These are phyloP conservation scores for Boletus sp. DNA, from an alignment of 768 basidiomycete species.

Conservation along the genomic window DNA sequence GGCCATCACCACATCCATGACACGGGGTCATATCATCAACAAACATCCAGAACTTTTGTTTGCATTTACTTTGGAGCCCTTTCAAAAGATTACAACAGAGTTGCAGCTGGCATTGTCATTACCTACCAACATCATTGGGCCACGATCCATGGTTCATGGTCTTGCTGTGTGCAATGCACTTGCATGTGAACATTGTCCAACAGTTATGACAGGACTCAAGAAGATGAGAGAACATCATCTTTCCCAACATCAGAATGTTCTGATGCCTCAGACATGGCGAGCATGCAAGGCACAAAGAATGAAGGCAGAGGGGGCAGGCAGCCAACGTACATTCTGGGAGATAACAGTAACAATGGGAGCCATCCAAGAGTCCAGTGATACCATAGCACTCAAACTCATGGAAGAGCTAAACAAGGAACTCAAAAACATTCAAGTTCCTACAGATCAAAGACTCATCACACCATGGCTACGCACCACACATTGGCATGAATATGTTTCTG, in stretches of 20 bases:
- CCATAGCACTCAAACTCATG: background rate
- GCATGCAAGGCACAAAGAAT: background rate
- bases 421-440: background rate
- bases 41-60: background rate
- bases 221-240: background rate
- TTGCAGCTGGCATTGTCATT: background rate
- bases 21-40: background rate
- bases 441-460: background rate
- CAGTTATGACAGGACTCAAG: fast-evolving
- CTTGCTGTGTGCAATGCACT: background rate
- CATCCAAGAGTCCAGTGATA: constrained; percentile 12
- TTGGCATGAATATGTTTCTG: background rate
- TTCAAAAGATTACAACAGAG: background rate
- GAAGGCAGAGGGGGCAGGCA: background rate
- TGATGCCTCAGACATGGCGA: background rate
- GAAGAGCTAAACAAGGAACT: background rate
- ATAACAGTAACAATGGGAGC: no score
- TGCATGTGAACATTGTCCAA: background rate
- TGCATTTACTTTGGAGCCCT: fast-evolving
- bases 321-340: background rate
- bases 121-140: background rate
- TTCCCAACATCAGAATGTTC: fast-evolving
- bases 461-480: background rate
- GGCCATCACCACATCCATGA: no score
- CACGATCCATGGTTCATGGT: background rate